phyloP scores from a whole-genome alignment of 2,329 filamentous ascomycete species.

The Microdochium bolleyi region DNA sequence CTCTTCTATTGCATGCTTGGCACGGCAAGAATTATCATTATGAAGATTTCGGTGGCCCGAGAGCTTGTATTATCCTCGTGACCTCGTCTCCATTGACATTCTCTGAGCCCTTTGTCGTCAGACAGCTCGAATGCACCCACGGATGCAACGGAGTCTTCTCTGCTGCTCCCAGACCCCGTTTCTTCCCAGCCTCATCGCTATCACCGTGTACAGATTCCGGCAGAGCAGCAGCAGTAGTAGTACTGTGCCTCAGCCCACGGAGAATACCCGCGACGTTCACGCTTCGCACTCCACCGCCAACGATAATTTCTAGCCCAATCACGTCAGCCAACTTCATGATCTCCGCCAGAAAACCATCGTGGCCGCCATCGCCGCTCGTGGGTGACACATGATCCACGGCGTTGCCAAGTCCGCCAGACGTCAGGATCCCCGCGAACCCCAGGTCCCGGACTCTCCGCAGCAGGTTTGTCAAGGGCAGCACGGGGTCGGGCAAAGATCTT shows the following conservation, averaged over 20 bases:
- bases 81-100: slow-evolving; percentile 18
- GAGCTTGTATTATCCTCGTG: slow-evolving; percentile 9
- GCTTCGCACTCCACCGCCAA: slow-evolving; percentile 42
- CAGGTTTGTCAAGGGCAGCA: slow-evolving; percentile 18
- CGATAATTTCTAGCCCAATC: slow-evolving; percentile 34
- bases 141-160: slow-evolving; percentile 16
- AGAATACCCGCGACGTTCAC: slow-evolving; percentile 25
- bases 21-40: too few species aligned
- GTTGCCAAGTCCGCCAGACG: slow-evolving; percentile 38
- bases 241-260: neutral
- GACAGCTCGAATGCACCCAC: slow-evolving; percentile 42
- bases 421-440: slow-evolving; percentile 44
- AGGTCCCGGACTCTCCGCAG: slow-evolving; percentile 23
- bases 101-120: slow-evolving; percentile 12
- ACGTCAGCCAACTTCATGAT: slow-evolving; percentile 19
- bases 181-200: neutral
- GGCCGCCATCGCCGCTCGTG: neutral
- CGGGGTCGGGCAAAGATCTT: slow-evolving; percentile 3
- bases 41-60: neutral
- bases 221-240: neutral
- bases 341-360: slow-evolving; percentile 16
- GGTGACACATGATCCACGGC: slow-evolving; percentile 27
- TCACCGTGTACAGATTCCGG: too few species aligned
- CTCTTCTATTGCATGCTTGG: too few species aligned
- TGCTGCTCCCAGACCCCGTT: neutral